These are phyloP conservation scores for Echeveria elegans DNA, from an alignment of 164 flowering plant genomes.

Conservation along the genomic window DNA sequence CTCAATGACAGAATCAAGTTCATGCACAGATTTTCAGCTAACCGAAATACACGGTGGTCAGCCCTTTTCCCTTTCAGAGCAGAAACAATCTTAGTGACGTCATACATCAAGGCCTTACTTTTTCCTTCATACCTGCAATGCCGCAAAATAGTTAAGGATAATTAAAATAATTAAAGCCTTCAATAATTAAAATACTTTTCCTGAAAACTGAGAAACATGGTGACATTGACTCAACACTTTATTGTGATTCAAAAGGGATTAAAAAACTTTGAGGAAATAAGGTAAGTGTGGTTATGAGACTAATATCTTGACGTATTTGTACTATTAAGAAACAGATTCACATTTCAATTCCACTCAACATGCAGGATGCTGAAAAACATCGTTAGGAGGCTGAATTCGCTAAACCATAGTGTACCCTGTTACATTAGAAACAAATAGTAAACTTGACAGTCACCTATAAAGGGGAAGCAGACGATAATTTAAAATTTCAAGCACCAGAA, in stretches of 20 bases:
- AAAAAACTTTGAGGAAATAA: neutral
- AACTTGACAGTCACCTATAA: constrained; percentile 48
- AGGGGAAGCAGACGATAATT: constrained; percentile 92
- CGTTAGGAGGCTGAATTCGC: neutral
- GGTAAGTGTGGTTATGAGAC: neutral
- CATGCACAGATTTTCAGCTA: constrained; percentile 96
- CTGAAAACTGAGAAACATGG: neutral
- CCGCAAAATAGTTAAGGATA: neutral
- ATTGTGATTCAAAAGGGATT: neutral
- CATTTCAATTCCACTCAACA: no score
- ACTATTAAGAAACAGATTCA: neutral
- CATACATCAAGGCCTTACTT: constrained; percentile 80
- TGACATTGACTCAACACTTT: neutral
- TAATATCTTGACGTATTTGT: neutral
- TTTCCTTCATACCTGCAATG: constrained; percentile 79
- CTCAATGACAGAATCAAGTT: constrained; percentile 79
- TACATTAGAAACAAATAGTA: neutral
- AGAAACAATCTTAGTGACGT: constrained; percentile 80
- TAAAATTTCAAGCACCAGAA: constrained; percentile 80
- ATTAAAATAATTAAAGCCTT: neutral
- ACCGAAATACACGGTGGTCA: constrained; percentile 88
- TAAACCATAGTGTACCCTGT: neutral
- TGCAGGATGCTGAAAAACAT: neutral
- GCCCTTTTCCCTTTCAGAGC: constrained; percentile 80
- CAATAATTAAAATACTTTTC: neutral